Percentiles rank a stretch among this genome's conserved stretches.
phyloP scores from a whole-genome alignment of 129 eudicot species.

The Helichrysum umbraculigerum region DNA sequence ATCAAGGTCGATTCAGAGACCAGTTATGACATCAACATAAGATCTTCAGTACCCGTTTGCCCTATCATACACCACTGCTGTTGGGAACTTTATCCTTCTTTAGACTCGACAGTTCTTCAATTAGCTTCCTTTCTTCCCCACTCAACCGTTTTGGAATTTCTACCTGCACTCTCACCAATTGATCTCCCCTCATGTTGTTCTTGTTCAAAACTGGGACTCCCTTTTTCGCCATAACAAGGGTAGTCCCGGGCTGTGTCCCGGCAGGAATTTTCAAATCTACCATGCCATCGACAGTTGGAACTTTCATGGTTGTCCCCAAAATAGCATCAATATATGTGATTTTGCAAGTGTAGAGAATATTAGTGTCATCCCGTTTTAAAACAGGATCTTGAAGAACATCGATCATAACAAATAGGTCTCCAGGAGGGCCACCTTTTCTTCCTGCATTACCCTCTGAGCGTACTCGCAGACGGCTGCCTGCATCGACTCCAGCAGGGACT shows the following conservation, averaged over 20 bases:
- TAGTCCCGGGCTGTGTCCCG: conserved; percentile 91
- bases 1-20: conserved; percentile 4
- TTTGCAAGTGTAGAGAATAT: conserved; percentile 79
- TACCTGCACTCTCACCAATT: conserved; percentile 85
- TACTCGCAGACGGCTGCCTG: conserved; percentile 79
- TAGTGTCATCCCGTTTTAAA: conserved; percentile 73
- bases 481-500: conserved; percentile 92
- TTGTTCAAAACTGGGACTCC: conserved; percentile 80
- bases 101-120: conserved; percentile 66
- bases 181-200: conserved; percentile 83
- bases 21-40: conserved; percentile 8
- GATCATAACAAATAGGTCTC: conserved; percentile 73
- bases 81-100: conserved; percentile 61
- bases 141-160: conserved; percentile 83
- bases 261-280: conserved; percentile 79
- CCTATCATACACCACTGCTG: conserved; percentile 44
- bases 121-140: conserved; percentile 74
- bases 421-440: conserved; percentile 83
- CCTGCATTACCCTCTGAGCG: conserved; percentile 87
- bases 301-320: conserved; percentile 71
- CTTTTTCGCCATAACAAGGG: conserved; percentile 79
- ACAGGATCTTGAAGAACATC: conserved; percentile 82
- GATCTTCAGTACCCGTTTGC: conserved; percentile 14
- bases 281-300: conserved; percentile 88
- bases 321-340: conserved; percentile 84